These are phyloP conservation scores for Ceratobasidium sp. DNA, from an alignment of 1,284 basidiomycete genomes.

Conservation along the genomic window DNA sequence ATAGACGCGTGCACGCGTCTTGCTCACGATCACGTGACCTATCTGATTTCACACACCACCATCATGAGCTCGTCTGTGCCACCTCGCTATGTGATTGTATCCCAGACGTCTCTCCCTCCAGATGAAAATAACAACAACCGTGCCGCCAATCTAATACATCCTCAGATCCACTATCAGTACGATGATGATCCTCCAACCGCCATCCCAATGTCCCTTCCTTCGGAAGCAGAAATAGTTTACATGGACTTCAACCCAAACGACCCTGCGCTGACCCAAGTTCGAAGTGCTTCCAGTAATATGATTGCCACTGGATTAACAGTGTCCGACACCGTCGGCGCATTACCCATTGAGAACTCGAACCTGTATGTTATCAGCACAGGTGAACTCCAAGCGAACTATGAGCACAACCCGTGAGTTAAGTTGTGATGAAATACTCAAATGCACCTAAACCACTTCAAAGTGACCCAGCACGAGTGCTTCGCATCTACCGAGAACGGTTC, in stretches of 20 bases:
- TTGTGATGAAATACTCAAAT: neutral
- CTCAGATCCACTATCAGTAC: conserved; percentile 79
- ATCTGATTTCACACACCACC: neutral
- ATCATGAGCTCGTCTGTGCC: conserved; percentile 7
- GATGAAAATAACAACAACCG: neutral
- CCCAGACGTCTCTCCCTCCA: conserved; percentile 4
- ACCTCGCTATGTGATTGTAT: conserved; percentile 23
- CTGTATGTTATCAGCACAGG: conserved; percentile 24
- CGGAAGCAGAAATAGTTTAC: conserved; percentile 72
- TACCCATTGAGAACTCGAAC: conserved; percentile 16
- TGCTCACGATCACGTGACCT: neutral
- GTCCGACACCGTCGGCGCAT: conserved; percentile 21
- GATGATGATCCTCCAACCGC: conserved; percentile 72
- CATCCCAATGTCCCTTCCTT: conserved; percentile 59
- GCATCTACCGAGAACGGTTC: conserved; percentile 28
- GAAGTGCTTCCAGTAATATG: conserved; percentile 22
- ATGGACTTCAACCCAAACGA: conserved; percentile 69
- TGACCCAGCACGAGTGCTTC: neutral
- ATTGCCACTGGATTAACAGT: conserved; percentile 15
- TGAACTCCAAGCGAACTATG: neutral
- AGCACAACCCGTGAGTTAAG: neutral
- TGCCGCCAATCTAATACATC: conserved; percentile 62
- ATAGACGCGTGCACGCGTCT: neutral
- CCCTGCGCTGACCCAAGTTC: conserved; percentile 44
- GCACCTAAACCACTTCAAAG: neutral